These are phyloP conservation scores for Cercospora berteroae DNA, from an alignment of 2,329 filamentous ascomycete species.

Conservation along the genomic window DNA sequence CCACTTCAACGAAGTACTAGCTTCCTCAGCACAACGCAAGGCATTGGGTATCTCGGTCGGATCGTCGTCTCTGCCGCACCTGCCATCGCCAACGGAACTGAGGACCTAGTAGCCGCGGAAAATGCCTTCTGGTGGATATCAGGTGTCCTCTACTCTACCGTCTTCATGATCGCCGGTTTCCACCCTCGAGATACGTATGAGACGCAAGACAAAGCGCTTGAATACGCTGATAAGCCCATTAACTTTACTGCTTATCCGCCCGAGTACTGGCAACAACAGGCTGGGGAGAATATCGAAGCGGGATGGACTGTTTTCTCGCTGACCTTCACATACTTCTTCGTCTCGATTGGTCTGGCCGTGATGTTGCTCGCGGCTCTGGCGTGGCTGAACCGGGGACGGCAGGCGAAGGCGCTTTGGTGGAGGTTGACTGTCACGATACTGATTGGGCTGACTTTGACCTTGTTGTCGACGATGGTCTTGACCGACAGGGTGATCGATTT, in stretches of 20 bases:
- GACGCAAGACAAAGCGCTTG: neutral
- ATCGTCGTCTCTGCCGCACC: conserved; percentile 7
- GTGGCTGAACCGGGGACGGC: conserved; percentile 24
- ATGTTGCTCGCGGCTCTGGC: conserved; percentile 36
- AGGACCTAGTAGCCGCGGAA: neutral
- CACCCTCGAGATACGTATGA: neutral
- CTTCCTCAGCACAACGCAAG: conserved; percentile 5
- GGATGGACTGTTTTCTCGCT: conserved; percentile 25
- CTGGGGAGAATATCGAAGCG: conserved; percentile 6
- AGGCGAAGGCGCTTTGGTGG: conserved; percentile 28
- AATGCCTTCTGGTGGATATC: conserved; percentile 19
- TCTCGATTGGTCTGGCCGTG: conserved; percentile 30
- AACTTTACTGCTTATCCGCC: conserved; percentile 11
- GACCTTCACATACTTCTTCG: conserved; percentile 33
- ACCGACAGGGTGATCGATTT: neutral
- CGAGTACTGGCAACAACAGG: conserved; percentile 2
- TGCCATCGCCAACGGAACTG: conserved; percentile 12
- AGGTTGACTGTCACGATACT: conserved; percentile 25
- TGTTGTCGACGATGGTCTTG: conserved; percentile 12
- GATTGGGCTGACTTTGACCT: conserved; percentile 9
- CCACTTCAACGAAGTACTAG: conserved; percentile 4
- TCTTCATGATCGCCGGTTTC: conserved; percentile 23
- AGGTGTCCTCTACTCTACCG: conserved; percentile 14
- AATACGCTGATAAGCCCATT: neutral
- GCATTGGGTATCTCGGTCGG: conserved; percentile 9